A percentile compares a stretch with the other conserved stretches of the same genome.
Conservation (phyloP, 768 basidiomycete species). For the Melanogaster broomeanus region DNA sequence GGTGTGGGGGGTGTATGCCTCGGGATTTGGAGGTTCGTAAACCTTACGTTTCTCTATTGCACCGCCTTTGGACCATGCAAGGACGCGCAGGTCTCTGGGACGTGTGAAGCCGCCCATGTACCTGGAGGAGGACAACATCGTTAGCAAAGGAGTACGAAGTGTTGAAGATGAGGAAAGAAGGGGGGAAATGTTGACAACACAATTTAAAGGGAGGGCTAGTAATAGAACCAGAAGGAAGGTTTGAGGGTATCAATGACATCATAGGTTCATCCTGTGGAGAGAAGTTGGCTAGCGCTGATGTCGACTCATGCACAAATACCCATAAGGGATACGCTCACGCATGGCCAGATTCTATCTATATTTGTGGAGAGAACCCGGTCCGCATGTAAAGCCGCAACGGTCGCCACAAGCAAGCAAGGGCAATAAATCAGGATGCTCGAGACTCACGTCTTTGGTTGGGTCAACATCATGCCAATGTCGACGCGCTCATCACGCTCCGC, state of each 20-base stretch:
- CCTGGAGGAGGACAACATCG: conserved; percentile 30
- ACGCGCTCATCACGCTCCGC: conserved; percentile 46
- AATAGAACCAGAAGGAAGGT: too few species aligned
- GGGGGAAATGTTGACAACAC: conserved; percentile 10
- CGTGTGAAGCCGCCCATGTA: conserved; percentile 42
- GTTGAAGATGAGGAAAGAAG: not conserved
- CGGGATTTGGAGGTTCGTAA: conserved; percentile 32
- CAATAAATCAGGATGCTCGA: too few species aligned
- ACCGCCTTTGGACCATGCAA: conserved; percentile 40
- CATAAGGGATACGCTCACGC: too few species aligned
- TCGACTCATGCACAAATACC: too few species aligned
- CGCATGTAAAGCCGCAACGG: too few species aligned
- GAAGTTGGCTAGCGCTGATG: not conserved
- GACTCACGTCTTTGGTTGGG: conserved; percentile 39
- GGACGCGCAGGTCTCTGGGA: conserved; percentile 36
- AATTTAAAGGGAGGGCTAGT: not conserved
- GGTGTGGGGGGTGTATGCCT: conserved; percentile 41
- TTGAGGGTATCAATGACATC: conserved; percentile 21
- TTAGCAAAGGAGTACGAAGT: not conserved
- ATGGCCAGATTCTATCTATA: too few species aligned
- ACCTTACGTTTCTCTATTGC: conserved; percentile 25
- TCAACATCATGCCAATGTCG: conserved; percentile 37
- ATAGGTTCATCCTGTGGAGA: conserved; percentile 10
- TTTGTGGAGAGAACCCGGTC: not conserved
- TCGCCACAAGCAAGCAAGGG: too few species aligned